These are phyloP conservation scores for Limnanthes douglasii DNA, from an alignment of 345 rosid genomes.

Conservation along the genomic window DNA sequence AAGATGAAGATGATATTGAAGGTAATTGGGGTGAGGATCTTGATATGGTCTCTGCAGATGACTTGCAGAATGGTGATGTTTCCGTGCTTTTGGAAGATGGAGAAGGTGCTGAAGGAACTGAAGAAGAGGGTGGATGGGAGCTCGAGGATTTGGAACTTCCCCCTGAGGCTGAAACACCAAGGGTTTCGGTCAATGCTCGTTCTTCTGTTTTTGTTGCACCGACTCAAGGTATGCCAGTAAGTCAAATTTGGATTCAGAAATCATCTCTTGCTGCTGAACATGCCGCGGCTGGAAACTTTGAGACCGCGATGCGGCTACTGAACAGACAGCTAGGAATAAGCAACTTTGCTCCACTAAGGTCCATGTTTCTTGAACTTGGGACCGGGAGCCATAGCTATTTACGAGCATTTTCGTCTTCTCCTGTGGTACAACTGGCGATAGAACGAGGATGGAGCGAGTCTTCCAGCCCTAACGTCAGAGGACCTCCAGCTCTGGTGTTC, in stretches of 20 bases:
- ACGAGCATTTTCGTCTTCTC: conserved; percentile 50
- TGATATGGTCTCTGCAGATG: conserved; percentile 45
- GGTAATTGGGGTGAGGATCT: conserved; percentile 80
- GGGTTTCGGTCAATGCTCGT: conserved; percentile 29
- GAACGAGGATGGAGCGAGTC: conserved; percentile 76
- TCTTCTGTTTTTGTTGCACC: conserved; percentile 68
- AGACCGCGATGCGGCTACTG: conserved; percentile 73
- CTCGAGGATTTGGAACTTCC: conserved; percentile 82
- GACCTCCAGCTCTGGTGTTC: conserved; percentile 66
- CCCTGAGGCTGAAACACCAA: conserved; percentile 62
- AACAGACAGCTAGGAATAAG: conserved; percentile 67
- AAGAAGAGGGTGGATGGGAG: conserved; percentile 80
- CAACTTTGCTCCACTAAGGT: conserved; percentile 52
- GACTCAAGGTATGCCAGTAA: conserved; percentile 74
- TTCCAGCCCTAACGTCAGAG: conserved; percentile 61
- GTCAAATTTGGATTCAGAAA: conserved; percentile 68
- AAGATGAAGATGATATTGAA: conserved; percentile 49
- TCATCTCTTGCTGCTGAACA: conserved; percentile 85
- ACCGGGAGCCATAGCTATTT: conserved; percentile 55
- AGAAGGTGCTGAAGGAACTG: conserved; percentile 48
- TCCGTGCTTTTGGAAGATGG: conserved; percentile 40
- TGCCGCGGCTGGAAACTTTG: conserved; percentile 76
- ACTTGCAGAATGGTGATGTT: conserved; percentile 47
- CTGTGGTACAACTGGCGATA: conserved; percentile 50
- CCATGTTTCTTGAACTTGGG: conserved; percentile 57